A percentile compares a stretch with the other conserved stretches of the same genome.
These are phyloP conservation scores for Tetragonia tetragonoides DNA, from an alignment of 148 eudicot species.

Conservation along the genomic window DNA sequence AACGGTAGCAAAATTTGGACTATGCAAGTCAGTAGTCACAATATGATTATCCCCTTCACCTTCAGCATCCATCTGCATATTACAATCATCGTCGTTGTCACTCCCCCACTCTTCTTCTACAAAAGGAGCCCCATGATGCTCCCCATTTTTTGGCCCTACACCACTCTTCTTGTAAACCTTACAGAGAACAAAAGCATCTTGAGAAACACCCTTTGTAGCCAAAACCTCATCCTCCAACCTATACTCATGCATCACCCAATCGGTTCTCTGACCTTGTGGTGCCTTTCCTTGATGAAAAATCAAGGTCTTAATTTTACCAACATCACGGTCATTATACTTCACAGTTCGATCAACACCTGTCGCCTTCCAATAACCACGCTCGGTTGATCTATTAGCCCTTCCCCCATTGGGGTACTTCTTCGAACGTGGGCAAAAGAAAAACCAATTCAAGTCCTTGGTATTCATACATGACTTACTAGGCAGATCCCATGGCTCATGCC, in stretches of 20 bases:
- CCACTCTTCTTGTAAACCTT: conserved; percentile 72
- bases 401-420: conserved; percentile 53
- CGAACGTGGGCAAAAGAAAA: conserved; percentile 64
- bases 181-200: conserved; percentile 60
- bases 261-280: conserved; percentile 63
- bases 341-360: conserved; percentile 70
- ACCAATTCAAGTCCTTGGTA: conserved; percentile 69
- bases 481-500: conserved; percentile 67
- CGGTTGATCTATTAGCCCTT: conserved; percentile 56
- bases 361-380: conserved; percentile 74
- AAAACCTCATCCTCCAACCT: conserved; percentile 41
- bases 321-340: conserved; percentile 31
- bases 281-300: conserved; percentile 65
- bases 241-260: conserved; percentile 87
- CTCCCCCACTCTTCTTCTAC: conserved; percentile 69
- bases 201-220: conserved; percentile 40
- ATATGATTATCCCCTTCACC: not conserved
- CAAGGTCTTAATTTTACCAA: conserved; percentile 66
- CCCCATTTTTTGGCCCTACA: conserved; percentile 66
- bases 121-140: conserved; percentile 72
- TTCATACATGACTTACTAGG: conserved; percentile 41
- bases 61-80: not conserved
- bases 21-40: not conserved
- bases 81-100: conserved; percentile 31
- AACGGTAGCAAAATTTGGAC: not conserved